Percentiles rank a stretch among this genome's conserved stretches.
Evolutionary conservation across 805 yeast genomes (phyloP).

Genomic region (Cyberlindnera petersonii): DNA sequence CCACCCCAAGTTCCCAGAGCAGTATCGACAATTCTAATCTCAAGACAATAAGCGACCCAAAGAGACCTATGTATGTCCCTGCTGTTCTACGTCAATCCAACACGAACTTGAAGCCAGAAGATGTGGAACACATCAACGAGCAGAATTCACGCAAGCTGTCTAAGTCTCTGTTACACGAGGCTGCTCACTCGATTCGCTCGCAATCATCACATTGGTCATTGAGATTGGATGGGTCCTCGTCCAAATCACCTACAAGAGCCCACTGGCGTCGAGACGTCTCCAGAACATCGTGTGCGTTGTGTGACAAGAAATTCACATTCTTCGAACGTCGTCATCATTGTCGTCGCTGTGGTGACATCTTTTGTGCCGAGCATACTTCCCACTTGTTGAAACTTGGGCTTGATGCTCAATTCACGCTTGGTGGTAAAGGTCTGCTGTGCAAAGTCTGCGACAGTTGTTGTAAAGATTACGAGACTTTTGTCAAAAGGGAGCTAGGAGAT

Average conservation of each 20-base stretch:
- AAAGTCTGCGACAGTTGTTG: conserved; percentile 71
- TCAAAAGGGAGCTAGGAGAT: conserved; percentile 27
- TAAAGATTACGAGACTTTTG: conserved; percentile 52
- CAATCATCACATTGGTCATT: conserved; percentile 27
- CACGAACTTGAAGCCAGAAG: conserved; percentile 41
- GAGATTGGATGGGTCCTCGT: conserved; percentile 26
- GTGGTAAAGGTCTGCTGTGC: conserved; percentile 60
- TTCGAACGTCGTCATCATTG: conserved; percentile 83
- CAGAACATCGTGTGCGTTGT: conserved; percentile 60
- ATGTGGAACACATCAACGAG: conserved; percentile 29
- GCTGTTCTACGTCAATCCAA: conserved; percentile 68
- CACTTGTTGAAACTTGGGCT: conserved; percentile 53
- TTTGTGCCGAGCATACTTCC: conserved; percentile 64
- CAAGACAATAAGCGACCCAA: conserved; percentile 70
- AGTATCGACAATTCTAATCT: conserved; percentile 15
- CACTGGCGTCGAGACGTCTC: conserved; percentile 77
- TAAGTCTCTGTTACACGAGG: conserved; percentile 20
- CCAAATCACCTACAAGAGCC: conserved; percentile 37
- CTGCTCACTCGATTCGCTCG: conserved; percentile 27
- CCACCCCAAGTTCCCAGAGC: conserved; percentile 13
- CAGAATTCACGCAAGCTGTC: conserved; percentile 23
- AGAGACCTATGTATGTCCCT: conserved; percentile 85
- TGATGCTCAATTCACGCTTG: conserved; percentile 61
- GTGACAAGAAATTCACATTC: conserved; percentile 66
- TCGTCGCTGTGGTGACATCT: conserved; percentile 79